Evolutionary conservation across 2,329 filamentous ascomycete species (phyloP), one percentile per base, ranked within the genome.

Genomic region (Clarireedia homoeocarpa): DNA sequence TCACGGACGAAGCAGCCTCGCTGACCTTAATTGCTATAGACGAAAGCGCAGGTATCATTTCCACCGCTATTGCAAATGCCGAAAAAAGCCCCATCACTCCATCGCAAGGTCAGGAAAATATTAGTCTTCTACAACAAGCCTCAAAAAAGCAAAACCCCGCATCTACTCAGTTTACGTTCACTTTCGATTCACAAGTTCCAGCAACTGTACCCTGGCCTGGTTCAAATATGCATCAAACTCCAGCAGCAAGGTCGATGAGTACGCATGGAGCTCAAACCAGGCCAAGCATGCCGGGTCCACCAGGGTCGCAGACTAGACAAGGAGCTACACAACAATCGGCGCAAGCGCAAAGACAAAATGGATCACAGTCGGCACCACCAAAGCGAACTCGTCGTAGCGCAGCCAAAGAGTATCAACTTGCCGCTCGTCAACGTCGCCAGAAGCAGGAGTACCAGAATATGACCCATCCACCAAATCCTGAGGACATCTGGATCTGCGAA

Each of bases 141-240:
- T 72, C 77, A 5, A 76, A 77, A 57, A 85, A 82, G 65, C 69
- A 80, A 4, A 83, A 80, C 38, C 83, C 88, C 4, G 82, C 86
- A 5, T 89, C 91, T 56, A 87, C 88, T 0, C 90, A 96, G 65
- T 99, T 99, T 70, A 99, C 94, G 9, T 99, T 99, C 69, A 95
- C 90, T 12, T 96, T 91, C 71, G 89, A 95, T 66, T 92, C 91
- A 1, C 90, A 94, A 68, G 89, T 91, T 39, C 85, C 89, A 1
- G 89, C 86, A 58, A 84, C 86, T 55, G 81, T 90, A 69, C 83
- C 85, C 51, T 89, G 88, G 84, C 88, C 88, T 45, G 83, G 85
- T 66, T 56, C 64, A 26, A 61, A 55, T 23, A 63, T 66, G 54
- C 55, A 64, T 52, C 61, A 63, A 57, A 64, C 58, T 55, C 62